Evolutionary conservation across 169 alveolate species (phyloP), one percentile per base, ranked within the genome.

Genomic region (Eimeria acervulina): DNA sequence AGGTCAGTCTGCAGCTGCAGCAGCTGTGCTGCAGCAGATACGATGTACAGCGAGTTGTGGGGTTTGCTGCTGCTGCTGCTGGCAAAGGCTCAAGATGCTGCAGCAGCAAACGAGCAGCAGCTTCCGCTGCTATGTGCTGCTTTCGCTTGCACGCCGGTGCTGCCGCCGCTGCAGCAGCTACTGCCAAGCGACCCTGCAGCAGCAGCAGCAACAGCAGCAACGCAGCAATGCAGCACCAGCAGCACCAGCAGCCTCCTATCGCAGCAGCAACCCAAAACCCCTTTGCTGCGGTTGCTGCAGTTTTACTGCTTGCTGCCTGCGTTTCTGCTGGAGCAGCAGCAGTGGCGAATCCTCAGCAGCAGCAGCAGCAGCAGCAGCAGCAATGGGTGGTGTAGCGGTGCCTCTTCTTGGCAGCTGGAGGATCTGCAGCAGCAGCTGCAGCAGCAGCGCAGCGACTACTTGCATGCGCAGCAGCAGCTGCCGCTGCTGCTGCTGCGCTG

Each of bases 31-130:
- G 90, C 38, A 33, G 63, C 90, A 61, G 42, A 42, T 1, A 33
- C 36, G 33, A 40, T 80, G 2, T 80, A 61, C 70, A 80, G 42
- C 44, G 90, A 80, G 26, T 42, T 80, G 47, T 55, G 66, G 66
- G 66, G 66, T 55, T 19, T 55, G 66, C 66, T 55, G 90, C 90
- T 80, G 72, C 42, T 80, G 90, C 68, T 80, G 90, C 90, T 80
- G 8, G 6, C 90, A 23, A 80, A 80, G 23, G 90, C 90, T 5
- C 90, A 80, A 80, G 90, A 80, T 23, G 90, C 90, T 44, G 90
- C 90, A 80, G 90, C 90, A 47, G 63, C 90, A 42, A 70, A 80
- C 40, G 90, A 80, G 90, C 68, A 80, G 90, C 90, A 80, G 90
- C 90, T 55, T 10, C 66, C 66, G 66, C 66, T 55, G 66, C 66